Percentiles rank a stretch among this genome's conserved stretches.
These are phyloP conservation scores for Apiospora saccharicola DNA, from an alignment of 2,329 filamentous ascomycete species.

Conservation along the genomic window DNA sequence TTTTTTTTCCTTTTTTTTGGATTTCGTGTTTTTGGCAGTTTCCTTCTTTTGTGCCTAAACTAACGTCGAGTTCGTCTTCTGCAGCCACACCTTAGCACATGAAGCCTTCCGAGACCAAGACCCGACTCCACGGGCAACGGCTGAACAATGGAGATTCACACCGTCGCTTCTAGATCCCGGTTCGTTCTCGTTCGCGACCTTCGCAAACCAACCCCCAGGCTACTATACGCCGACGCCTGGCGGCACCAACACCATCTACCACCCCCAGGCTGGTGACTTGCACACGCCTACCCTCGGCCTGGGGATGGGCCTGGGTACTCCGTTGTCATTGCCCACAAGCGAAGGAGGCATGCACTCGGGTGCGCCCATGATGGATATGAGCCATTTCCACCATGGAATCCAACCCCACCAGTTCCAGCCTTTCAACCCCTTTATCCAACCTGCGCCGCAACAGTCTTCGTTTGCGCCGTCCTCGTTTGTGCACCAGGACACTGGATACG, in stretches of 20 bases:
- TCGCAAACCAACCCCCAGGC: slow-evolving; percentile 79
- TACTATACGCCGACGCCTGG: slow-evolving; percentile 91
- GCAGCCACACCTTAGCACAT: slow-evolving; percentile 46
- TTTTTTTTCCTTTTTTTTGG: no score
- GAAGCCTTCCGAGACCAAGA: slow-evolving; percentile 73
- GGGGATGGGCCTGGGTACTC: slow-evolving; percentile 80
- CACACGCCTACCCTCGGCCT: slow-evolving; percentile 82
- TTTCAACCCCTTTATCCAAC: slow-evolving; percentile 75
- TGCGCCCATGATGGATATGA: slow-evolving; percentile 66
- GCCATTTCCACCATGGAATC: slow-evolving; percentile 66
- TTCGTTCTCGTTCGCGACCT: slow-evolving; percentile 79
- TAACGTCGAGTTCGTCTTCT: slow-evolving; percentile 55
- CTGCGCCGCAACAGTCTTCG: slow-evolving; percentile 59
- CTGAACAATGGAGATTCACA: slow-evolving; percentile 87
- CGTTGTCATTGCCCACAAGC: slow-evolving; percentile 79
- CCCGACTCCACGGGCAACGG: slow-evolving; percentile 79
- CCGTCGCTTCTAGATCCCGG: slow-evolving; percentile 88
- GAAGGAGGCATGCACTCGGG: slow-evolving; percentile 69
- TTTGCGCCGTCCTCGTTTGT: slow-evolving; percentile 84
- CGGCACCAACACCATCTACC: slow-evolving; percentile 80
- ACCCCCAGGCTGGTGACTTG: slow-evolving; percentile 83
- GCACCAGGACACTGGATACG: slow-evolving; percentile 81
- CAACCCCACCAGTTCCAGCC: slow-evolving; percentile 62
- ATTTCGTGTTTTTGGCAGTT: not conserved
- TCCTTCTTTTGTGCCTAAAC: slow-evolving; percentile 41